These are phyloP conservation scores for Trichoderma sp. DNA, from an alignment of 2,329 filamentous ascomycete genomes.

Conservation along the genomic window DNA sequence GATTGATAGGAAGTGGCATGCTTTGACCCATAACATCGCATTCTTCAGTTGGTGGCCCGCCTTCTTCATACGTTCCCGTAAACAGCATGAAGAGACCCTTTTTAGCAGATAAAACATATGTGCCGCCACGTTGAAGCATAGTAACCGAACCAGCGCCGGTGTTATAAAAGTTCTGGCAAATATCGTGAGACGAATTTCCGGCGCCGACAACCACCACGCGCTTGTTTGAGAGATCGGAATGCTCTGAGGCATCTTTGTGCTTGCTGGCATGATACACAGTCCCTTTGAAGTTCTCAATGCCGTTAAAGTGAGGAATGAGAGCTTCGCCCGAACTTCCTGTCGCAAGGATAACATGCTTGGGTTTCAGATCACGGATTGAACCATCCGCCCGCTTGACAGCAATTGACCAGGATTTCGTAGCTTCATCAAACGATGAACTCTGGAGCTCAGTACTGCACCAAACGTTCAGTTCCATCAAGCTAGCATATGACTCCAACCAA, in stretches of 20 bases:
- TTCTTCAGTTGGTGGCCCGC: constrained; percentile 10
- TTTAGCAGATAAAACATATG: constrained; percentile 2
- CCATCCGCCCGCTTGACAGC: background rate
- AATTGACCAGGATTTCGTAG: constrained; percentile 57
- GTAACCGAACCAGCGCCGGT: background rate
- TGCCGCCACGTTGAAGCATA: constrained; percentile 11
- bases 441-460: constrained; percentile 61
- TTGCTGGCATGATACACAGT: background rate
- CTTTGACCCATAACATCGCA: constrained; percentile 8
- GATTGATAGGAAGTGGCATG: constrained; percentile 1
- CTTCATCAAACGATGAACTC: constrained; percentile 54
- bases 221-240: background rate
- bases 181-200: background rate
- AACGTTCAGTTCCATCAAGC: constrained; percentile 66
- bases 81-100: constrained; percentile 3
- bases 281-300: background rate
- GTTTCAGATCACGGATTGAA: background rate
- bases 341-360: background rate
- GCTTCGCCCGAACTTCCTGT: constrained; percentile 5
- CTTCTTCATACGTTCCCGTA: constrained; percentile 11
- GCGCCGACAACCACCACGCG: background rate
- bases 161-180: constrained; percentile 13
- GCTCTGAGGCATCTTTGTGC: constrained; percentile 12
- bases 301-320: constrained; percentile 3
- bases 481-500: constrained; percentile 69